Conservation (phyloP, 192 early-diverging fungal genomes). For the Backusella tuberculispora region DNA sequence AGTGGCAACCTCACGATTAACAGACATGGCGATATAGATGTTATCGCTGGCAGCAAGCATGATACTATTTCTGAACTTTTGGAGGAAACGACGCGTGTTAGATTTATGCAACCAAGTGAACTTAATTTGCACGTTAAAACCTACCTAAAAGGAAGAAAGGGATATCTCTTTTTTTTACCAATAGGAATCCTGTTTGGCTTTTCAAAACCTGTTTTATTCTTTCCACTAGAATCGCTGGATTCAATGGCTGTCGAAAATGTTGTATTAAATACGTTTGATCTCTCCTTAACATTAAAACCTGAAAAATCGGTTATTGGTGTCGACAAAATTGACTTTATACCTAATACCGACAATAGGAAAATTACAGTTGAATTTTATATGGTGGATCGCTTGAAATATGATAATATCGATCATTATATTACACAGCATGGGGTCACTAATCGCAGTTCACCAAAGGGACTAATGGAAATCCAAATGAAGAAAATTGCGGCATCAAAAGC, state of each 20-base stretch:
- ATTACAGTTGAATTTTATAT: slow-evolving; percentile 35
- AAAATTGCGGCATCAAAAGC: background rate
- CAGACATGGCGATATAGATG: background rate
- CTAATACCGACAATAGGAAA: slow-evolving; percentile 6
- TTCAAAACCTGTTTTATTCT: slow-evolving; percentile 51
- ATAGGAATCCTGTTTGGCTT: slow-evolving; percentile 57
- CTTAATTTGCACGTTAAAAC: slow-evolving; percentile 18
- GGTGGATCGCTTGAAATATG: slow-evolving; percentile 46
- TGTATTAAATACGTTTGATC: slow-evolving; percentile 43
- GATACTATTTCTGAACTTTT: background rate
- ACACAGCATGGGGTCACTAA: slow-evolving; percentile 34
- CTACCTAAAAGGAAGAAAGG: slow-evolving; percentile 37
- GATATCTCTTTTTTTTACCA: slow-evolving; percentile 48
- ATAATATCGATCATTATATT: slow-evolving; percentile 38
- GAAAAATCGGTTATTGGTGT: slow-evolving; percentile 18
- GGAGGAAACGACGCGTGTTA: background rate
- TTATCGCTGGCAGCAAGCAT: background rate
- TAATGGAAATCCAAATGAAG: slow-evolving; percentile 11
- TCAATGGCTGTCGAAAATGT: slow-evolving; percentile 39
- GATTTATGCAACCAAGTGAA: background rate
- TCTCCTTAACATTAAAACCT: slow-evolving; percentile 25
- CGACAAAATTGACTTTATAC: background rate
- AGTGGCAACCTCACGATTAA: background rate
- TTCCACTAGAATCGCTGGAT: slow-evolving; percentile 41
- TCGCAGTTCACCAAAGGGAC: slow-evolving; percentile 33